Evolutionary conservation across 2,329 filamentous ascomycete species (phyloP), one percentile per base, ranked within the genome.

Genomic region (Microascus cirrosus): DNA sequence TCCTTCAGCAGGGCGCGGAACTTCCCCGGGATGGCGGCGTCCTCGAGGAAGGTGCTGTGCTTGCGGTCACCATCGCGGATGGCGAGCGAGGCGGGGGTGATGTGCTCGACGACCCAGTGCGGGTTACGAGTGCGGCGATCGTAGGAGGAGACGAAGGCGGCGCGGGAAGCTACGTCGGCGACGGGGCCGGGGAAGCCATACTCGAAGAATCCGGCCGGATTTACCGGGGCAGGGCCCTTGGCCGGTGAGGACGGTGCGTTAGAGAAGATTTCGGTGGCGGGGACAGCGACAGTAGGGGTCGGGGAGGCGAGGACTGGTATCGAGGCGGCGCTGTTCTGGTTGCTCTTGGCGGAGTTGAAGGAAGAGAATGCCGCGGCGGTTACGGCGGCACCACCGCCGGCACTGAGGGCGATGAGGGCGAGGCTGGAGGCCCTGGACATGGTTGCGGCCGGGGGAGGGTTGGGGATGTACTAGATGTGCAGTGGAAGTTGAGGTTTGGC

Each of bases 31-130:
- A 99, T 86, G 25, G 73, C 72, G 2, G 78, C 70, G 72, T 99
- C 94, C 73, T 99, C 93, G 63, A 85, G 72, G 71, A 99, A 99
- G 61, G 74, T 74, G 70, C 85, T 91, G 79, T 93, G 78, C 71
- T 90, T 89, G 67, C 94, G 86, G 74, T 97, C 92, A 64, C 83
- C 94, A 61, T 87, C 84, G 62, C 84, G 84, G 56, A 78, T 70
- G 3, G 86, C 79, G 15, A 99, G 82, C 0, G 93, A 97, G 39
- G 84, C 82, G 1, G 91, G 85, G 0, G 94, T 99, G 72, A 99
- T 96, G 77, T 99, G 94, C 77, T 99, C 94, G 62, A 87, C 86
- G 10, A 92, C 94, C 93, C 93, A 99, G 70, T 89, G 82, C 34
- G 94, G 94, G 74, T 99, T 99, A 68, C 92, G 85, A 51, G 85